Base-by-base conservation (phyloP, 2,329 filamentous ascomycete genomes). In the Mariannaea sp. region DNA sequence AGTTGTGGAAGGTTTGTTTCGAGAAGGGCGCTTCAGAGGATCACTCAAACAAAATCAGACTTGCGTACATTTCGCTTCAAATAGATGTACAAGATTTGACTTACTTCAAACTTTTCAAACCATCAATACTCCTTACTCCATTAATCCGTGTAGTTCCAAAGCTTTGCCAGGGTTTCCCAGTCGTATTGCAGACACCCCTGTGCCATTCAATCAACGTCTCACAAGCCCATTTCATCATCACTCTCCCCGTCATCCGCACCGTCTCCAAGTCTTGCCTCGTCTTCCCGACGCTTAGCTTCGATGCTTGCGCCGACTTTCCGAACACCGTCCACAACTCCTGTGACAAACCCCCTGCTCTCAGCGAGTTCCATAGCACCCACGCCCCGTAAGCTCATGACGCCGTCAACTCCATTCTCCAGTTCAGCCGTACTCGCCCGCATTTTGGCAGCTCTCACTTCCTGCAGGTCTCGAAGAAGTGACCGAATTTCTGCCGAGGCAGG, bases 321-420 rank as follows among this genome's bases (percentile, higher is more conserved):
- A 65, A 97, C 79, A 4, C 90, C 91, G 70, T 97, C 92, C 59
- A 97, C 87, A 2, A 97, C 90, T 1, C 89, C 90, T 1, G 85
- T 79, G 56, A 97, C 85, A 68, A 97, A 96, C 0, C 85, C 87
- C 65, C 93, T 82, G 49, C 86, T 89, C 75, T 97, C 93, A 1
- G 89, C 88, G 41, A 97, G 79, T 76, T 99, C 94, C 88, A 97
- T 92, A 2, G 90, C 90, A 2, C 94, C 94, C 0, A 97, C 89
- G 17, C 93, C 93, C 2, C 80, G 72, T 51, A 88, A 62, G 51
- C 77, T 82, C 69, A 88, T 81, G 50, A 90, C 83, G n/a, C 92
- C 86, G 17, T 86, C 85, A 3, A 84, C 85, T 7, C 82, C 88
- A 16, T 82, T 83, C 64, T 92, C 89, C 43, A 96, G 73, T 32